These are phyloP conservation scores for Histomonas meleagridis DNA, from an alignment of 208 protist species.

Conservation along the genomic window DNA sequence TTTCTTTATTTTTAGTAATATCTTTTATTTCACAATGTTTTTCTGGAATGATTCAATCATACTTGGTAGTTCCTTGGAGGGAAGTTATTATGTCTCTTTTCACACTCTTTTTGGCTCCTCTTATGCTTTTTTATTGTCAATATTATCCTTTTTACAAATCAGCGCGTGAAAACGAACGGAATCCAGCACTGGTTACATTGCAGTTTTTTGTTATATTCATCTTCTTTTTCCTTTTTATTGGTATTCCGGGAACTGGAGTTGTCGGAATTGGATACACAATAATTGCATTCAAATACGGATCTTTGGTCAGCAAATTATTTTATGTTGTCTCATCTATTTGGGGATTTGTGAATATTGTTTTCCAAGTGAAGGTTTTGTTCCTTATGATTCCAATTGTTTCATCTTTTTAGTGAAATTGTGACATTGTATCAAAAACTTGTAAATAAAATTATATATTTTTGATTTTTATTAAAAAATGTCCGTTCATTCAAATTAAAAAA, in stretches of 20 bases:
- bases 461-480: too few relatives aligned
- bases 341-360: not conserved
- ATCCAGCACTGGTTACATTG: not conserved
- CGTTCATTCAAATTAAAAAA: too few relatives aligned
- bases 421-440: too few relatives aligned
- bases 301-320: not conserved
- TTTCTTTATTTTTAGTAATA: not conserved
- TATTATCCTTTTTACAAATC: constrained; percentile 24
- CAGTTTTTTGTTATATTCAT: not conserved
- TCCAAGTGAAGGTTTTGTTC: not conserved
- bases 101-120: not conserved
- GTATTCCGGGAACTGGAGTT: not conserved
- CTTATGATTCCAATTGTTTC: too few relatives aligned
- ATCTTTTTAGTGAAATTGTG: too few relatives aligned
- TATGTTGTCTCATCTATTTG: not conserved
- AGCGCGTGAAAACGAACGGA: not conserved
- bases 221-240: not conserved
- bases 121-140: not conserved
- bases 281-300: not conserved
- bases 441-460: too few relatives aligned
- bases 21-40: not conserved
- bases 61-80: not conserved
- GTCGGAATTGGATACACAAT: not conserved
- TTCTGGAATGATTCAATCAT: not conserved
- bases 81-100: not conserved